phyloP scores from a whole-genome alignment of 192 early-diverging fungal genomes.

The Backusella tuberculispora region DNA sequence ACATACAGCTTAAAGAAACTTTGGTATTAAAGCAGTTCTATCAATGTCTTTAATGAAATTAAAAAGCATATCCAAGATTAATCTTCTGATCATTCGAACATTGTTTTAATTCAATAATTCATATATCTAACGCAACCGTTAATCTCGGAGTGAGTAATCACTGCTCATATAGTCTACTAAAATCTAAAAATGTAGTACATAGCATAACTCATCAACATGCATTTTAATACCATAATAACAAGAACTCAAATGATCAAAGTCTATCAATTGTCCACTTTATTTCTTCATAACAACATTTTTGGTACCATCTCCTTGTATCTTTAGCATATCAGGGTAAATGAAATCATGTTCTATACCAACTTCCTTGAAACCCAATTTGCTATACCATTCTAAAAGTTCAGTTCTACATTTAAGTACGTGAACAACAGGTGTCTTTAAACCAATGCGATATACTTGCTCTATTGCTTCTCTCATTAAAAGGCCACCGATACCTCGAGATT shows the following conservation, averaged over 20 bases:
- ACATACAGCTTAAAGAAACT: background rate
- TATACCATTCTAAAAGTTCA: background rate
- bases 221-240: too few species aligned
- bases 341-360: background rate
- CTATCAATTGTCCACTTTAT: background rate
- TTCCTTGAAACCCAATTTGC: background rate
- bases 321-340: background rate
- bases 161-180: background rate
- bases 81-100: background rate
- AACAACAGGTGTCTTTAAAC: background rate
- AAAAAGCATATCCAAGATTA: background rate
- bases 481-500: slow-evolving; percentile 1
- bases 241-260: too few species aligned
- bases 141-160: background rate
- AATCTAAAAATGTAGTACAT: too few species aligned
- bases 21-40: background rate
- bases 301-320: background rate
- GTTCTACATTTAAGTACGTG: slow-evolving; percentile 8
- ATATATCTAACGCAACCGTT: background rate
- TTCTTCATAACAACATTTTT: background rate
- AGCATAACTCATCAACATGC: too few species aligned
- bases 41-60: background rate
- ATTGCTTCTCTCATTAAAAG: slow-evolving; percentile 1
- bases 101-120: background rate
- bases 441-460: background rate